Base-by-base conservation (phyloP, 2,329 filamentous ascomycete species). In the Gnomoniopsis smithogilvyi region DNA sequence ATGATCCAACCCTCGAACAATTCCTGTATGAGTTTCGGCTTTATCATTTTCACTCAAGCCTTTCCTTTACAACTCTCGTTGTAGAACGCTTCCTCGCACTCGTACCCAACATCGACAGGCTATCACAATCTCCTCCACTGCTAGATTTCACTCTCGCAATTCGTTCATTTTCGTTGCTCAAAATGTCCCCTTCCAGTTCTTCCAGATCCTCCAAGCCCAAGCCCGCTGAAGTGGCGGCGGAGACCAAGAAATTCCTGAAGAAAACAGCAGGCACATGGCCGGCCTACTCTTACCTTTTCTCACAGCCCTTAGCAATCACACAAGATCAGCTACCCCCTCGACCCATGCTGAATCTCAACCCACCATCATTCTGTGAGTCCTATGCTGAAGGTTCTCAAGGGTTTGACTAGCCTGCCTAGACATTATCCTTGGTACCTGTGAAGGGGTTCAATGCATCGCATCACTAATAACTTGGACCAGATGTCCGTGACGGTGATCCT, bases 161-260 rank as follows among this genome's bases (percentile, higher is more conserved):
- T 45, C n/a, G 15, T 33, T 24, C 21, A 24, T 46, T 55, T 54
- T 54, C 54, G 6, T 51, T 30, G 50, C 45, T 19, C 65, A 70
- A 61, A 48, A 87, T 87, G 84, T 80, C 83, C 60, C 67, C 67
- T 24, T 61, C 67, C 22, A 69, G 63, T 61, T 66, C 65, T 15
- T 64, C 64, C 47, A 67, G 65, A 56, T 78, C 79, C 51, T 77
- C 80, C 56, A 86, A 81, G 72, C 80, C 80, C 49, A 88, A 86
- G 72, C 82, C 85, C 14, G 84, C 87, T 45, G 88, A 91, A 64
- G 84, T 92, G 56, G 89, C 89, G 56, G 82, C 85, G 26, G 88
- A 91, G 69, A 88, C 87, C n/a, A 90, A 90, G 72, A 82, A 80
- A 66, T 80, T 81, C 60, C 89, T 87, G 68, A 76, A 78, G 38